Conservation (phyloP, 176 grass and related monocot species). For the bread wheat (Triticum aestivum) region IWGSC_CS_RefSeq_v2.1 NC_057805.1:314261281-314261780, state of each 20-base stretch:
- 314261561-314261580: slow-evolving; percentile 34
- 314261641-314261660: too few species aligned
- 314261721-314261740: too few species aligned
- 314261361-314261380: slow-evolving; percentile 29
- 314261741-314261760: too few species aligned
- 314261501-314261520: slow-evolving; percentile 51
- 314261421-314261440: slow-evolving; percentile 44
- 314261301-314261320: slow-evolving; percentile 82
- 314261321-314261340: slow-evolving; percentile 34
- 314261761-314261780: too few species aligned
- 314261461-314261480: slow-evolving; percentile 55
- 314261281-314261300: slow-evolving; percentile 78
- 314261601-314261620: background rate
- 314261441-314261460: slow-evolving; percentile 32
- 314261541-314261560: slow-evolving; percentile 53
- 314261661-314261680: too few species aligned
- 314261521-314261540: slow-evolving; percentile 52
- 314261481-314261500: slow-evolving; percentile 52
- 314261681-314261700: too few species aligned
- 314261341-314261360: background rate
- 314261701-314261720: too few species aligned
- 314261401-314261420: slow-evolving; percentile 18
- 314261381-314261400: slow-evolving; percentile 30
- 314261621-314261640: background rate
- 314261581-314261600: slow-evolving; percentile 16